Conservation (phyloP, 495 filamentous ascomycete genomes). For the Penicillium odoratum region DNA sequence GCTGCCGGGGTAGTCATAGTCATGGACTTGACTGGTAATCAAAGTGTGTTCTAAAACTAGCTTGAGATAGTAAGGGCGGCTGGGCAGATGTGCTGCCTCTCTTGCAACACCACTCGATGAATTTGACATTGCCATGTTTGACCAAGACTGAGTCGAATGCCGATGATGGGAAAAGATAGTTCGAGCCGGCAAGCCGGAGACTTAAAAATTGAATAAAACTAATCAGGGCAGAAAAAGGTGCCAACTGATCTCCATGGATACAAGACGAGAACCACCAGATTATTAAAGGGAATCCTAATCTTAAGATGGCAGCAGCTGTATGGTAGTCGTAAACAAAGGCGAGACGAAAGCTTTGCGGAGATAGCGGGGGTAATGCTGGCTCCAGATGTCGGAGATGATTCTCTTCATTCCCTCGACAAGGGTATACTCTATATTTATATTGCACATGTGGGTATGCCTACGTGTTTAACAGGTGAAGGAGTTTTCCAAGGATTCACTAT, state of each 20-base stretch:
- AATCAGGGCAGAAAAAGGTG: neutral
- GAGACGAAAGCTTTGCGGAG: neutral
- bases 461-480: too few relatives aligned
- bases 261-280: neutral
- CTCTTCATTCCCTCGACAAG: neutral
- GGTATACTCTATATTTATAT: too few relatives aligned
- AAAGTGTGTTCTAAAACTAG: slow-evolving; percentile 27
- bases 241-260: neutral
- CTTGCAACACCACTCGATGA: neutral
- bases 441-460: too few relatives aligned
- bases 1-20: slow-evolving; percentile 53
- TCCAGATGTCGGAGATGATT: neutral
- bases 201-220: too few relatives aligned
- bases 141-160: neutral
- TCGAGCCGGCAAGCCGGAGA: neutral
- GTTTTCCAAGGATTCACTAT: too few relatives aligned
- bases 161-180: neutral
- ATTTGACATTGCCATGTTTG: neutral
- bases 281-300: too few relatives aligned
- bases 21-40: slow-evolving; percentile 45
- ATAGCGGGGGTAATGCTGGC: neutral
- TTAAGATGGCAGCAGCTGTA: neutral
- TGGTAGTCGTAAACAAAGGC: neutral
- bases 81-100: neutral
- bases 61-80: neutral